Evolutionary conservation across 1,284 basidiomycete species (phyloP).

Genomic region (Mycocalia duriaeana): DNA sequence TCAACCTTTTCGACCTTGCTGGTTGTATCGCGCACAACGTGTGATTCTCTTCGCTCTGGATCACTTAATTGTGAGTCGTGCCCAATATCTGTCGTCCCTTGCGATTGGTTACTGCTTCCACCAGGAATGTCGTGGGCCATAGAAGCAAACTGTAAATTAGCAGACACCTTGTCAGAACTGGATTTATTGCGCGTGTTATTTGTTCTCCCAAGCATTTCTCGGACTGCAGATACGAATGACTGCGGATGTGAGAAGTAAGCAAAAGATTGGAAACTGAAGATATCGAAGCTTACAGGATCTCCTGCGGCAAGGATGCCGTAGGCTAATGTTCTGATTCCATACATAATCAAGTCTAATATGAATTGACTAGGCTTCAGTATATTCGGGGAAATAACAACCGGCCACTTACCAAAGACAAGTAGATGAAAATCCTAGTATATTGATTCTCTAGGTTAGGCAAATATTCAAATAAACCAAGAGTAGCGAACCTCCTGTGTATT

Average conservation of each 20-base stretch:
- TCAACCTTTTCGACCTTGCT: too few relatives aligned
- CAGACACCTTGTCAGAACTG: too few relatives aligned
- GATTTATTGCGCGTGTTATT: too few relatives aligned
- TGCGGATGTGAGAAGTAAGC: not conserved
- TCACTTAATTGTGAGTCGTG: too few relatives aligned
- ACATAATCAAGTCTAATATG: slow-evolving; percentile 13
- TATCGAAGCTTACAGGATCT: slow-evolving; percentile 14
- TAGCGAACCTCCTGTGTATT: slow-evolving; percentile 8
- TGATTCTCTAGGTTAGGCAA: too few relatives aligned
- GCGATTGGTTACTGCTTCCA: too few relatives aligned
- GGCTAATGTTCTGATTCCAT: slow-evolving; percentile 14
- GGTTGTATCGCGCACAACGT: too few relatives aligned
- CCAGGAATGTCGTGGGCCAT: too few relatives aligned
- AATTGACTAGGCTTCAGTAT: not conserved
- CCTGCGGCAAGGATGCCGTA: slow-evolving; percentile 16
- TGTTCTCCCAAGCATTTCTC: not conserved
- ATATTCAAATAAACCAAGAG: too few relatives aligned
- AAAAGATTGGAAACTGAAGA: not conserved
- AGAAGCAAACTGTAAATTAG: too few relatives aligned
- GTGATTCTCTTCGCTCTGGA: too few relatives aligned
- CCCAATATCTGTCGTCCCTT: too few relatives aligned
- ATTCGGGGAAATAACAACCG: not conserved
- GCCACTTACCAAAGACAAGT: slow-evolving; percentile 8
- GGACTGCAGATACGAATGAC: not conserved
- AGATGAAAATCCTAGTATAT: slow-evolving; percentile 5